These are phyloP conservation scores for Zoysia pacifica DNA, from an alignment of 176 grass and related monocot species.

Conservation along the genomic window DNA sequence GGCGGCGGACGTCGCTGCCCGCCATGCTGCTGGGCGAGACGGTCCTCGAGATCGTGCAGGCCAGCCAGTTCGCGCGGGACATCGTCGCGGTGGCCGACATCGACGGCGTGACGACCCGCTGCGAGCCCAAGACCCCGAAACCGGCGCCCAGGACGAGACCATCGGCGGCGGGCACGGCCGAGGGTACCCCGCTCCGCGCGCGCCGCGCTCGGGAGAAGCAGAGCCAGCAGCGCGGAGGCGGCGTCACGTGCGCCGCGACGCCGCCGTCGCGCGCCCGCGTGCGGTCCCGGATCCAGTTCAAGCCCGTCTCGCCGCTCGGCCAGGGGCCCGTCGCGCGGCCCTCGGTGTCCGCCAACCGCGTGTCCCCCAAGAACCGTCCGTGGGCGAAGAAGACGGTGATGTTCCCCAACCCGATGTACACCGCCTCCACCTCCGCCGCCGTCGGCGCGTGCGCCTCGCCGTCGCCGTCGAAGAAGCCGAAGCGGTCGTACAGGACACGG, in stretches of 20 bases:
- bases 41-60: slow-evolving; percentile 74
- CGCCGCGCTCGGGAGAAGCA: slow-evolving; percentile 82
- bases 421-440: slow-evolving; percentile 37
- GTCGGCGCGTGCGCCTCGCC: slow-evolving; percentile 36
- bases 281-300: slow-evolving; percentile 79
- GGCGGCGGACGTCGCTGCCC: slow-evolving; percentile 74
- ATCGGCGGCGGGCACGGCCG: slow-evolving; percentile 9
- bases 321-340: slow-evolving; percentile 25
- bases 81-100: slow-evolving; percentile 34
- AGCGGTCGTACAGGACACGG: slow-evolving; percentile 8
- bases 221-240: slow-evolving; percentile 34
- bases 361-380: slow-evolving; percentile 71
- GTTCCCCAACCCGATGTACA: slow-evolving; percentile 72
- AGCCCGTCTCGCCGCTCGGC: slow-evolving; percentile 58
- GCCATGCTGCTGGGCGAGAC: slow-evolving; percentile 87
- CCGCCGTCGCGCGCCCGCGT: slow-evolving; percentile 48
- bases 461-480: slow-evolving; percentile 60
- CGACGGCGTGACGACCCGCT: not conserved
- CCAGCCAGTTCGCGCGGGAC: slow-evolving; percentile 70
- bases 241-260: slow-evolving; percentile 31
- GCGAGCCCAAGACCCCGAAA: slow-evolving; percentile 53
- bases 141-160: slow-evolving; percentile 20
- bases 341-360: slow-evolving; percentile 52
- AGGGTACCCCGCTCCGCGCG: slow-evolving; percentile 48
- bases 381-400: slow-evolving; percentile 90